Evolutionary conservation across 176 grass and related monocot genomes (phyloP).

Genomic region (Coix lacrymajobi): DNA sequence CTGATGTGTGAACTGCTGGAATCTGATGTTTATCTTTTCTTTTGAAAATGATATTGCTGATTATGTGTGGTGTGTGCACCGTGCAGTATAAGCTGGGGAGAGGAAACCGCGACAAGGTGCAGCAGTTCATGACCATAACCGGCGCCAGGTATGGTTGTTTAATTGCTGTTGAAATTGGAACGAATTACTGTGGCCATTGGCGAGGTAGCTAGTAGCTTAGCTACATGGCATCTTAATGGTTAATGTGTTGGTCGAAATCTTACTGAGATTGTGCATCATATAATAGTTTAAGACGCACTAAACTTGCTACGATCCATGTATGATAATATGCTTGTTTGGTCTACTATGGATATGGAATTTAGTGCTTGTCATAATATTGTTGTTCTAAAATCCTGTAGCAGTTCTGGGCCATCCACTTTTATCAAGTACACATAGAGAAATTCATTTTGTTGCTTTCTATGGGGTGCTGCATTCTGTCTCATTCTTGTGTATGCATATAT

Average conservation of each 20-base stretch:
- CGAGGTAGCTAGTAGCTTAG: not conserved
- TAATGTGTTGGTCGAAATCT: not conserved
- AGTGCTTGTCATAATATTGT: not conserved
- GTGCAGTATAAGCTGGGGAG: conserved; percentile 94
- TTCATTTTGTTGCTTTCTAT: not conserved
- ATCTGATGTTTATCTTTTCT: not conserved
- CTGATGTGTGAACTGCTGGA: not conserved
- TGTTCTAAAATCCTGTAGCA: too few relatives aligned
- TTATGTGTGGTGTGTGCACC: not conserved
- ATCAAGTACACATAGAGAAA: not conserved
- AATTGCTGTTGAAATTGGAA: not conserved
- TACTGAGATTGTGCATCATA: not conserved
- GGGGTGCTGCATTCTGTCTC: not conserved
- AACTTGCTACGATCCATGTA: not conserved
- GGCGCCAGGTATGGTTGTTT: conserved; percentile 54
- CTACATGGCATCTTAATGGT: not conserved
- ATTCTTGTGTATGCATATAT: not conserved
- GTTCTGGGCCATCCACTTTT: not conserved
- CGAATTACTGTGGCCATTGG: conserved; percentile 6
- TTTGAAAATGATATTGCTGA: not conserved
- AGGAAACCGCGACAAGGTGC: conserved; percentile 95
- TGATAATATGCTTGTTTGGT: not conserved
- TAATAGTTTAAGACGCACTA: not conserved
- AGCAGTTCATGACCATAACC: conserved; percentile 98
- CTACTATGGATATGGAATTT: not conserved